Base-by-base conservation (phyloP, 2,329 filamentous ascomycete species). In the Pestalotiopsis sp. region DNA sequence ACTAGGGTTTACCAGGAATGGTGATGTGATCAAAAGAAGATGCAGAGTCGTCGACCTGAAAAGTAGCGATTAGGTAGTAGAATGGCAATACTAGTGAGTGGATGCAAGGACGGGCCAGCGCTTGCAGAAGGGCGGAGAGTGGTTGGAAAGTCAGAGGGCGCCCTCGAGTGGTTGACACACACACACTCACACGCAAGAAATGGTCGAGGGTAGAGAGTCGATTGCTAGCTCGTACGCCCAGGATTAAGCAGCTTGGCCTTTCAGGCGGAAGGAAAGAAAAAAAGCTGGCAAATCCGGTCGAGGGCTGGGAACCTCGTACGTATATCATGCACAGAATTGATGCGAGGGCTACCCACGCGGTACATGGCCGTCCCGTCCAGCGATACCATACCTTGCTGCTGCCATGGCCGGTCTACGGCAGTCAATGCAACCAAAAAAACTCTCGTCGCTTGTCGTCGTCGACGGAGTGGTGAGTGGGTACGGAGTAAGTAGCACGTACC, bases 61-160 rank as follows among this genome's bases (percentile, higher is more conserved):
- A 20, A 52, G 44, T 5, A 52, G 39, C 24, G 24, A 56, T 60
- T 38, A 35, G 30, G 30, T 35, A 35, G 30, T 35, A 35, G 17
- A 48, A 44, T 69, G 68, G 64, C 66, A 70, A 64, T 69, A 61
- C 30, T 66, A 73, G 73, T 73, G 72, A 71, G 71, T 72, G 71
- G 71, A 72, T 72, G 70, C 63, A 68, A 35, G 66, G 68, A 73
- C 71, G 71, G 73, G 71, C 74, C 73, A 75, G 74, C 74, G 72
- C 73, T 71, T 75, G 73, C 67, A 72, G 71, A 72, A 68, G 69
- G 67, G 71, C 70, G 69, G 67, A 71, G 71, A 73, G 71, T 72
- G 71, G 73, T 68, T 62, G 69, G 69, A 58, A 22, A 35, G 22
- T 52, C 20, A 40, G 63, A 60, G 66, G 38, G 55, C 38, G 44